A percentile compares a stretch with the other conserved stretches of the same genome.
These are phyloP conservation scores for Fusarium sp. DNA, from an alignment of 2,329 filamentous ascomycete species.

Conservation along the genomic window DNA sequence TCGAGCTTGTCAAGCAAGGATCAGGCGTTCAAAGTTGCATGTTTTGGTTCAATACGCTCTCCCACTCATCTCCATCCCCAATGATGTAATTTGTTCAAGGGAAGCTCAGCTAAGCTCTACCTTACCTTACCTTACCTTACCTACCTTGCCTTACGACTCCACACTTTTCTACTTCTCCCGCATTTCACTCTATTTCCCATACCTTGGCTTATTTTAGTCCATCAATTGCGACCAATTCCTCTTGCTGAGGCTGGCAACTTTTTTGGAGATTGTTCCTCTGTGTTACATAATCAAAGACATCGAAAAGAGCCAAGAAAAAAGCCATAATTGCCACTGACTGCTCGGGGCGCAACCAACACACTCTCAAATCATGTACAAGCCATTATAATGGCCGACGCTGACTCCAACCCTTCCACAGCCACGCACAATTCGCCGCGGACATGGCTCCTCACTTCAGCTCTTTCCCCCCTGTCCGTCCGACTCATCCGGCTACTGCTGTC, in stretches of 20 bases:
- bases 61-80: not conserved
- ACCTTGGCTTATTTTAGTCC: not conserved
- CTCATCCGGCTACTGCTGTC: slow-evolving; percentile 82
- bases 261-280: not conserved
- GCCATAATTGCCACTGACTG: slow-evolving; percentile 5
- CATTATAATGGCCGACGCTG: slow-evolving; percentile 47
- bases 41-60: not conserved
- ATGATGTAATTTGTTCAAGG: slow-evolving; percentile 38
- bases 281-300: slow-evolving; percentile 24
- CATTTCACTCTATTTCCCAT: slow-evolving; percentile 17
- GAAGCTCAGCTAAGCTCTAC: slow-evolving; percentile 31
- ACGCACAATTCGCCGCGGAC: slow-evolving; percentile 81
- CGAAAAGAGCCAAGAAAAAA: slow-evolving; percentile 8
- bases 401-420: slow-evolving; percentile 54
- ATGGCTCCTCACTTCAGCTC: slow-evolving; percentile 90
- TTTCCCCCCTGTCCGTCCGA: slow-evolving; percentile 85
- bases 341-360: slow-evolving; percentile 10
- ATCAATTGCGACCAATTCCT: slow-evolving; percentile 3
- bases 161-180: slow-evolving; percentile 28
- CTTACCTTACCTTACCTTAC: slow-evolving; percentile 14
- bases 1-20: not conserved
- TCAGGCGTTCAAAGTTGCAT: not conserved
- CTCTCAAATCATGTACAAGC: slow-evolving; percentile 37
- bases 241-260: not conserved
- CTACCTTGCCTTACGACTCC: slow-evolving; percentile 19